Evolutionary conservation across 768 basidiomycete species (phyloP), one percentile per base, ranked within the genome.

Genomic region (Phaeotremella fagi): DNA sequence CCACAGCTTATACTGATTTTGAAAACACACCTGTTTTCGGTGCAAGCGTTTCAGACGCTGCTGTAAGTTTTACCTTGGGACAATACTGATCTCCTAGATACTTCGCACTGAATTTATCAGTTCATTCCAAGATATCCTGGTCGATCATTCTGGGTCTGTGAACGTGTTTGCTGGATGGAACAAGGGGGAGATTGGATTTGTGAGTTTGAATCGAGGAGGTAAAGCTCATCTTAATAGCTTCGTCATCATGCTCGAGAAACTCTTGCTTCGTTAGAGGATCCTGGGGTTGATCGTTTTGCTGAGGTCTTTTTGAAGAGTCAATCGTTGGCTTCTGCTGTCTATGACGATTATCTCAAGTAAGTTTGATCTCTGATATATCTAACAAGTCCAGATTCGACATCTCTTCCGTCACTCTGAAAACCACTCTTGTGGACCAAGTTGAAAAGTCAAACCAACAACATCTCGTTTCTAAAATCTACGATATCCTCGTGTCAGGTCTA

Each of bases 161-260:
- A 98, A 99, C 68, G 66, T 92, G 9, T 74, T 94, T 20, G 82
- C 84, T 0, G 83, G 81, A 7, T 81, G 92, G 26, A 87, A 91
- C 18, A 61, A 82, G 14, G 81, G 86, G 2, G 90, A 89, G 1
- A 77, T 98, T 1, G 81, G 87, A 45, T 75, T 94, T 74, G 87
- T 91, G 70, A 63, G 36, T 9, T 31, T 22, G 4, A 16, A 25
- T 33, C 50, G 6, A 5, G 25, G 46, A 18, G 25, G 27, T 31
- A 20, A 12, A 15, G 52, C 49, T 48, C 41, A 29, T 46, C 3
- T 48, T 6, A 22, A 20, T 60, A 91, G 88, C 81, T 91, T 28
- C 79, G 78, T 52, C 77, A 85, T 43, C 90, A 97, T 65, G 90
- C 91, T 0, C 75, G 78, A 31, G 79, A 80, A 63, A 88, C 90